Evolutionary conservation across 1,284 basidiomycete genomes (phyloP), one percentile per base, ranked within the genome.

Genomic region (Naganishia cerealis): DNA sequence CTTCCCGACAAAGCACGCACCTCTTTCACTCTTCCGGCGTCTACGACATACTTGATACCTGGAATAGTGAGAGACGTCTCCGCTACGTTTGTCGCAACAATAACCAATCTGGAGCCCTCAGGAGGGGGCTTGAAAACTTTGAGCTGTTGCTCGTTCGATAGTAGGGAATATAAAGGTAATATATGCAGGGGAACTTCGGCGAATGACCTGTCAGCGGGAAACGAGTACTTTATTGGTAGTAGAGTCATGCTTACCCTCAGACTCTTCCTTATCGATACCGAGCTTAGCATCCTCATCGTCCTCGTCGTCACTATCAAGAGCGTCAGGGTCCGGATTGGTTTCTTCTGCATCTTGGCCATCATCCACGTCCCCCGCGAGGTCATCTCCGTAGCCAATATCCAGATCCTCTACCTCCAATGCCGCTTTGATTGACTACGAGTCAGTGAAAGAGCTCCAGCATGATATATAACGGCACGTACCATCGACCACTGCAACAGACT

Each of bases 1-100:
- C n/a, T 36, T 18, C 29, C 16, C 42, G 15, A 24, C 21, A 29
- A 39, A 21, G 33, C 10, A 66, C 81, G 68, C 71, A 90, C 91
- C 85, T 99, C 95, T 81, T 91, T 91, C 3, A 87, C 86, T 46
- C 88, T 84, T n/a, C 89, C 89, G 59, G 85, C 86, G 75, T 91
- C 89, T 24, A 91, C 85, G 16, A 91, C 89, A 75, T 91, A 91
- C 33, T 85, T 84, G 72, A 91, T 89, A 29, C 86, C 86, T 26
- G 89, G 88, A 70, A 91, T 91, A 0, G 89, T 91, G 50, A 91
- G 82, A 4, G 89, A 90, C 0, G 89, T 91, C 73, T 91, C 89
- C 15, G 89, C 89, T 12, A 91, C 88, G 76, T 91, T 91, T 38
- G 89, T 91, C 0, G 89, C 84, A 9, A 91, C 84, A 16, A 90